Evolutionary conservation across 2,329 filamentous ascomycete genomes (phyloP).

Genomic region (Pseudocercospora macadamiae): DNA sequence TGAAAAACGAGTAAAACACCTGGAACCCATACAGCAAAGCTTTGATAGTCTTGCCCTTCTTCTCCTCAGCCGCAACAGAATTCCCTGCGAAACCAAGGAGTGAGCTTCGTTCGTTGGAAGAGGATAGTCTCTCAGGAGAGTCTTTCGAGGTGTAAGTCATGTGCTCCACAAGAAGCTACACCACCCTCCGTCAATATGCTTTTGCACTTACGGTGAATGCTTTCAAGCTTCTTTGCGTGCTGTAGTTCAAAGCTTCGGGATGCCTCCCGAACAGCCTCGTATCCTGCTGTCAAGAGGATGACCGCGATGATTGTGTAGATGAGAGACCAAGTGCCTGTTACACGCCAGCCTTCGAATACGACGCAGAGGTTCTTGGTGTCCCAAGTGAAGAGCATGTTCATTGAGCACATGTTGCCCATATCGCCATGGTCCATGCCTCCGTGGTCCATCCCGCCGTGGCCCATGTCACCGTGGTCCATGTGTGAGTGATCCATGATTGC

Average conservation of each 20-base stretch:
- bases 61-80: constrained; percentile 53
- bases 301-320: constrained; percentile 81
- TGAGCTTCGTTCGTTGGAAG: constrained; percentile 63
- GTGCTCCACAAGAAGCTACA: constrained; percentile 14
- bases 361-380: constrained; percentile 92
- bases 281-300: constrained; percentile 82
- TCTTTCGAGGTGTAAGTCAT: constrained; percentile 12
- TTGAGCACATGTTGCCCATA: constrained; percentile 73
- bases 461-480: constrained; percentile 24
- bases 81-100: constrained; percentile 55
- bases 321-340: constrained; percentile 73
- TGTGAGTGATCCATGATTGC: constrained; percentile 32
- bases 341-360: constrained; percentile 88
- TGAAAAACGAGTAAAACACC: constrained; percentile 98
- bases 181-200: background rate
- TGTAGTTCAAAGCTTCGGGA: constrained; percentile 74
- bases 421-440: constrained; percentile 58
- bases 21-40: constrained; percentile 84
- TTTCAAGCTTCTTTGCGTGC: constrained; percentile 53
- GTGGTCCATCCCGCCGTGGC: constrained; percentile 54
- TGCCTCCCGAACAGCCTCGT: constrained; percentile 81
- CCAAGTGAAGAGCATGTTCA: constrained; percentile 97
- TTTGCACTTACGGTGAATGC: constrained; percentile 39
- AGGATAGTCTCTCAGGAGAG: background rate
- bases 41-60: constrained; percentile 76